Percentiles rank a stretch among this genome's conserved stretches.
Evolutionary conservation across 805 yeast species (phyloP).

Genomic region (Nakazawaea ernobii): DNA sequence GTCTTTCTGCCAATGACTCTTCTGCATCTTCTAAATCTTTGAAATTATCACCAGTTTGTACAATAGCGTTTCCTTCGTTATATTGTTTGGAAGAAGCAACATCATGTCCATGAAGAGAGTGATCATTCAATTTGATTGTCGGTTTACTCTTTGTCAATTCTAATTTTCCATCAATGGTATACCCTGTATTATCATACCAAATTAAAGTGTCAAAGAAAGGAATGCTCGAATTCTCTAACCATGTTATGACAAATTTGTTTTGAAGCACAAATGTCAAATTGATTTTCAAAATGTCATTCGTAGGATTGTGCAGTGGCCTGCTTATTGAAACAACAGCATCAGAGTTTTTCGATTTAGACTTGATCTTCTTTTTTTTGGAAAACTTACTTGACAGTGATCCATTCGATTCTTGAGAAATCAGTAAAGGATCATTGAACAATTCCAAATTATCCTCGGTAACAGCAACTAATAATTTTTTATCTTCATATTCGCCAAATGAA

Average conservation of each 20-base stretch:
- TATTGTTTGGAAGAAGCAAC: slow-evolving; percentile 49
- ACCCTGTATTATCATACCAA: slow-evolving; percentile 33
- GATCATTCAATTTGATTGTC: slow-evolving; percentile 30
- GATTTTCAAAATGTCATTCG: slow-evolving; percentile 20
- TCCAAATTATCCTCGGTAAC: slow-evolving; percentile 69
- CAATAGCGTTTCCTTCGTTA: slow-evolving; percentile 54
- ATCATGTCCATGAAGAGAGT: slow-evolving; percentile 43
- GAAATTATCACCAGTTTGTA: slow-evolving; percentile 60
- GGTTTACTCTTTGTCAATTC: slow-evolving; percentile 34
- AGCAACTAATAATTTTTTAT: slow-evolving; percentile 37
- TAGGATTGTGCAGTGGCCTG: slow-evolving; percentile 35
- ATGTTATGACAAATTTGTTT: slow-evolving; percentile 38
- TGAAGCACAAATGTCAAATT: slow-evolving; percentile 18
- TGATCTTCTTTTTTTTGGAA: slow-evolving; percentile 38
- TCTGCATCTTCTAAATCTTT: slow-evolving; percentile 43
- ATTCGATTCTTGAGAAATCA: slow-evolving; percentile 10
- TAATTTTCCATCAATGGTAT: slow-evolving; percentile 20
- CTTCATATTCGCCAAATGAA: slow-evolving; percentile 29
- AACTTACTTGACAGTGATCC: slow-evolving; percentile 15
- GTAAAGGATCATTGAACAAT: slow-evolving; percentile 56
- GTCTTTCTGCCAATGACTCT: slow-evolving; percentile 48
- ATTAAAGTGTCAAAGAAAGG: slow-evolving; percentile 52
- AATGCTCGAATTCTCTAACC: slow-evolving; percentile 57
- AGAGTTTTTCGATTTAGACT: slow-evolving; percentile 46
- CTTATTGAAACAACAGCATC: slow-evolving; percentile 38